phyloP scores from a whole-genome alignment of 495 filamentous ascomycete genomes.

The Lindgomyces ingoldianus region DNA sequence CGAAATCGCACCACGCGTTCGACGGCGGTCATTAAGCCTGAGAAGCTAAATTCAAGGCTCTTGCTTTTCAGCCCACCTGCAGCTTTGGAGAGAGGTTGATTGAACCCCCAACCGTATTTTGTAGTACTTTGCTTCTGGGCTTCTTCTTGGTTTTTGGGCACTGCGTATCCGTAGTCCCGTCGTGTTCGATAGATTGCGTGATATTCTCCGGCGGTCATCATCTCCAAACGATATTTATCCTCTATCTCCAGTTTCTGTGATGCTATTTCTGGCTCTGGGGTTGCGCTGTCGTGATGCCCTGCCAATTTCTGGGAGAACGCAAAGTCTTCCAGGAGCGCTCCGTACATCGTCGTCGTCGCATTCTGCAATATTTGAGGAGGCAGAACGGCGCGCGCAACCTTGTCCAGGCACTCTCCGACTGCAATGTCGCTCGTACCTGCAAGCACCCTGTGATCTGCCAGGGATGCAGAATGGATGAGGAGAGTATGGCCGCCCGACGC shows the following conservation, averaged over 20 bases:
- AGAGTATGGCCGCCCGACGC: slow-evolving; percentile 92
- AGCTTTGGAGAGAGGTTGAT: slow-evolving; percentile 57
- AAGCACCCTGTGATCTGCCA: slow-evolving; percentile 70
- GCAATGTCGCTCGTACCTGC: slow-evolving; percentile 73
- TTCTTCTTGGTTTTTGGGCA: slow-evolving; percentile 56
- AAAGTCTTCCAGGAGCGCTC: slow-evolving; percentile 71
- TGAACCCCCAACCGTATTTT: slow-evolving; percentile 60
- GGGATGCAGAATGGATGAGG: slow-evolving; percentile 66
- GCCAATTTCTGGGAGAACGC: slow-evolving; percentile 61
- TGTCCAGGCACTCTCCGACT: slow-evolving; percentile 83
- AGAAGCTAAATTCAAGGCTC: slow-evolving; percentile 63
- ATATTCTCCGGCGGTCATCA: slow-evolving; percentile 35
- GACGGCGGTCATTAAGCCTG: slow-evolving; percentile 60
- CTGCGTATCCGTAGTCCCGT: slow-evolving; percentile 26
- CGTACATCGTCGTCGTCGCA: slow-evolving; percentile 68
- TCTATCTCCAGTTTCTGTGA: slow-evolving; percentile 6
- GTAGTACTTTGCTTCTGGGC: slow-evolving; percentile 51
- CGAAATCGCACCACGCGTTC: slow-evolving; percentile 50
- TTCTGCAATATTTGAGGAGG: slow-evolving; percentile 53
- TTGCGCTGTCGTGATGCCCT: background rate
- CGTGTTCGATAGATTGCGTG: slow-evolving; percentile 46
- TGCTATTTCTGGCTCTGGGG: slow-evolving; percentile 8
- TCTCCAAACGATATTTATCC: slow-evolving; percentile 21
- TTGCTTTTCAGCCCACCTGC: slow-evolving; percentile 38
- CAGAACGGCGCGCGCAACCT: slow-evolving; percentile 72